A percentile compares a stretch with the other conserved stretches of the same genome.
Conservation (phyloP, 768 basidiomycete species). For the Rhodosporidiobolus sp. region DNA sequence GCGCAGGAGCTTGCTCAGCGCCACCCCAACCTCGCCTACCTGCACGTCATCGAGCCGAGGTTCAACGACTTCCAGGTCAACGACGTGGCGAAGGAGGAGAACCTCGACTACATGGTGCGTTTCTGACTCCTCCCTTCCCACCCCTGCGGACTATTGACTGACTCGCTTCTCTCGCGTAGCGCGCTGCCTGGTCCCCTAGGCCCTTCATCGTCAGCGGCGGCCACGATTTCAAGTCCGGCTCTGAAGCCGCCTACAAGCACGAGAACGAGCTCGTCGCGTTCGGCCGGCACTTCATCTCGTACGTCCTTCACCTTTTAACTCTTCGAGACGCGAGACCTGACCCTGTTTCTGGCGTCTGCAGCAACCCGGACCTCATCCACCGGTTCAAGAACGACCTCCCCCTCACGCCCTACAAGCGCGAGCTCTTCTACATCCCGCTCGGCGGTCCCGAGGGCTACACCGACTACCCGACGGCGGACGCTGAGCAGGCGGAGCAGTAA, state of each 20-base stretch:
- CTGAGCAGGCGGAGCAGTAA: no score
- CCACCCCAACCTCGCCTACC: slow-evolving; percentile 53
- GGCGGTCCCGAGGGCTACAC: no score
- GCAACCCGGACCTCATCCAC: no score
- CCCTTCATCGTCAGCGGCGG: slow-evolving; percentile 33
- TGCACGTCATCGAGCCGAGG: slow-evolving; percentile 54
- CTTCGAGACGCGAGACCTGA: no score
- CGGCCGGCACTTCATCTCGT: slow-evolving; percentile 37
- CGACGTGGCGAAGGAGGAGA: not conserved
- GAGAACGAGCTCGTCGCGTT: slow-evolving; percentile 25
- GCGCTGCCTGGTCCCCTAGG: slow-evolving; percentile 26
- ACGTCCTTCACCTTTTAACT: not conserved
- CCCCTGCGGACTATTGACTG: no score
- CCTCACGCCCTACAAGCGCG: no score
- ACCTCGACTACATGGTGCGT: not conserved
- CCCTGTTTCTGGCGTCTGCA: no score
- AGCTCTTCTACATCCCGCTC: no score
- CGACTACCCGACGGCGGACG: no score
- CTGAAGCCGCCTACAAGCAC: not conserved
- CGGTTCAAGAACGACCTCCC: no score
- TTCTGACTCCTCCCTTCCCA: not conserved
- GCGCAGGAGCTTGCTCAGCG: slow-evolving; percentile 54
- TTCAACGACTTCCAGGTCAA: slow-evolving; percentile 30
- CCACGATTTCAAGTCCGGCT: slow-evolving; percentile 1
- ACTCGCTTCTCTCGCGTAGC: not conserved